phyloP scores from a whole-genome alignment of 1,284 basidiomycete species.

The Fomitiporia mediterranea region DNA sequence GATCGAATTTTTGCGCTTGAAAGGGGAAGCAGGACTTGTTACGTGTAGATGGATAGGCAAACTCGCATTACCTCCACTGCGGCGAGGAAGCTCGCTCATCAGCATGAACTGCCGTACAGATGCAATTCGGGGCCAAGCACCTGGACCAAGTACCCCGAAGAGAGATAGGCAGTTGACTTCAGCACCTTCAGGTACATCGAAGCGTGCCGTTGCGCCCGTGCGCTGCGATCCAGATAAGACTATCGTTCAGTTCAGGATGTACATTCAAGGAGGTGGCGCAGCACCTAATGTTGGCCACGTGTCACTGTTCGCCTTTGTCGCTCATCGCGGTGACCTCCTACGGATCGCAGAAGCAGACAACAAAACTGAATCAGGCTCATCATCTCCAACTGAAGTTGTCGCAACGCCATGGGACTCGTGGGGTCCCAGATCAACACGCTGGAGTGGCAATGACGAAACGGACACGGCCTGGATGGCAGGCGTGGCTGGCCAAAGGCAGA shows the following conservation, averaged over 20 bases:
- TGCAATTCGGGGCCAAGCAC: neutral
- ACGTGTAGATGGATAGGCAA: constrained; percentile 8
- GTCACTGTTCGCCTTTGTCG: constrained; percentile 39
- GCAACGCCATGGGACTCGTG: constrained; percentile 37
- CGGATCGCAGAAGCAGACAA: constrained; percentile 11
- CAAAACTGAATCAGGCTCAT: neutral
- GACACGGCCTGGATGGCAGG: constrained; percentile 48
- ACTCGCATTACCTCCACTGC: constrained; percentile 13
- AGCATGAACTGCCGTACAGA: constrained; percentile 20
- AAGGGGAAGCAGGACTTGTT: neutral
- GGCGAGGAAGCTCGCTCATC: constrained; percentile 12
- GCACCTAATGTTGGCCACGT: constrained; percentile 17
- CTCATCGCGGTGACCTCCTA: constrained; percentile 27
- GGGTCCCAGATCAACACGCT: constrained; percentile 41
- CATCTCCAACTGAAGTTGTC: neutral
- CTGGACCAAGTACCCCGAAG: neutral
- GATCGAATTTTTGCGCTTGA: constrained; percentile 15
- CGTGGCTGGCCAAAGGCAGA: constrained; percentile 42
- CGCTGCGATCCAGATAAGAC: constrained; percentile 14
- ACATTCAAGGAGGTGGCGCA: constrained; percentile 11
- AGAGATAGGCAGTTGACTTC: neutral
- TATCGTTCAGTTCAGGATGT: constrained; percentile 19
- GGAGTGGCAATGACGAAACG: constrained; percentile 36
- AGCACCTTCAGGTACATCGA: neutral
- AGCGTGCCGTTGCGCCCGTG: neutral